Base-by-base conservation (phyloP, 345 rosid genomes). In the Mallotus nudiflorus region DNA sequence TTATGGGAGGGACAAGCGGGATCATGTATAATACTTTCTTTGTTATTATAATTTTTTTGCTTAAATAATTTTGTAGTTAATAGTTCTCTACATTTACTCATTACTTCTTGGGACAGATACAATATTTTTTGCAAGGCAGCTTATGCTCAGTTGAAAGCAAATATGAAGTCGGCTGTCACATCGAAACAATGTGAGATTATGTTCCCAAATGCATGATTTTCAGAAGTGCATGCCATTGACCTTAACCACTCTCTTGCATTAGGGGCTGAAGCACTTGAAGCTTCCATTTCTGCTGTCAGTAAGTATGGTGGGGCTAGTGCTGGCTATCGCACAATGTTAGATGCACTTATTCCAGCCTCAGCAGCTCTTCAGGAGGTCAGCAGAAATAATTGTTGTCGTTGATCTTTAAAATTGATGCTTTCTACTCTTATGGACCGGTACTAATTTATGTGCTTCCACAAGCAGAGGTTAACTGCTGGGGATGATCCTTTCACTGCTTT, bases 1-100 rank as follows among this genome's bases (percentile, higher is more conserved):
- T 85, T 58, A 91, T 91, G 98, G 98, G 98, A 70, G 98, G 98
- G 28, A 94, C 98, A 66, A 91, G 99, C 60, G 99, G 99, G 71
- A 89, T 95, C 58, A 48, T 95, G 99, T 91, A 91, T 40, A 18
- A 62, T 70, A 49, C 49, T 65, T 61, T 49, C 64, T 73, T 48
- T 60, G 7, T 55, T 56, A 72, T 8, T 65, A 22, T 65, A 31
- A 53, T 27, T 61, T 24, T 51, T 46, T 25, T 46, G 44, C 24
- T 51, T 29, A 1, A 2, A 33, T 33, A 42, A 4, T 42, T 1
- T 8, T 42, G 4, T 42, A 12, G 11, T 42, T 42, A 42, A 8
- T 42, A 4, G 46, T 3, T 42, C 9, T 42, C 11, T 42, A 42
- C 11, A 42, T 42, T 42, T 42, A 9, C 9, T 39, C 9, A 39